Conservation (phyloP, 2,329 filamentous ascomycete genomes). For the Stenocarpella maydis region DNA sequence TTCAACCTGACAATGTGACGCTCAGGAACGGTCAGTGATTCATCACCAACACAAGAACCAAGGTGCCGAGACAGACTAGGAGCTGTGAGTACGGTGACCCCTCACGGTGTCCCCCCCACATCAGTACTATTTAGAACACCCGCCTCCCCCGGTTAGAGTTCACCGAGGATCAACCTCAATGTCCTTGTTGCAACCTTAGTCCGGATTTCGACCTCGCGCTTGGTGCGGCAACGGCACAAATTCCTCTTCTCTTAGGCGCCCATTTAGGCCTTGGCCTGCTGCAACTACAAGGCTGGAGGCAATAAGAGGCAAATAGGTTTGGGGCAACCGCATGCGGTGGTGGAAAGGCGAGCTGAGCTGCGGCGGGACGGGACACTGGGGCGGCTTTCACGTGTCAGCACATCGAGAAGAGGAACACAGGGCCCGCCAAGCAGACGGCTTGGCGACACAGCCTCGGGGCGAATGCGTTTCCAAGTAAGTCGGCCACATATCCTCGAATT, state of each 20-base stretch:
- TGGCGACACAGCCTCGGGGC: background rate
- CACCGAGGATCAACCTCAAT: background rate
- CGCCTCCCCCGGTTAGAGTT: background rate
- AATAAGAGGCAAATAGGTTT: background rate
- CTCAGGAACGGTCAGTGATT: background rate
- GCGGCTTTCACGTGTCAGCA: constrained; percentile 24
- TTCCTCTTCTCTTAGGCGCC: background rate
- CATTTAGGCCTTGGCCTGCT: background rate
- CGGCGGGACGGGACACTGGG: background rate
- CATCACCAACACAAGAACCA: background rate
- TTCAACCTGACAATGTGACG: background rate
- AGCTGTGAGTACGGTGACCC: background rate
- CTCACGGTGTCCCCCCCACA: background rate
- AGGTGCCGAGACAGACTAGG: background rate
- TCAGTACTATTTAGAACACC: background rate
- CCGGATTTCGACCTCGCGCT: background rate
- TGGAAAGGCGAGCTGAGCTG: background rate
- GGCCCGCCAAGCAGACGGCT: background rate
- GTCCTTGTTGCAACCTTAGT: background rate
- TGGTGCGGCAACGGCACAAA: background rate
- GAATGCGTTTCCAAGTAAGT: no score
- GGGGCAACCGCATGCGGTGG: no score
- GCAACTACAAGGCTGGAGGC: background rate
- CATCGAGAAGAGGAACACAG: background rate
- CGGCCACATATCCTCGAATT: background rate